Evolutionary conservation across 306 rosid genomes (phyloP), one percentile per base, ranked within the genome.

Genomic region (Inga leiocalycina): DNA sequence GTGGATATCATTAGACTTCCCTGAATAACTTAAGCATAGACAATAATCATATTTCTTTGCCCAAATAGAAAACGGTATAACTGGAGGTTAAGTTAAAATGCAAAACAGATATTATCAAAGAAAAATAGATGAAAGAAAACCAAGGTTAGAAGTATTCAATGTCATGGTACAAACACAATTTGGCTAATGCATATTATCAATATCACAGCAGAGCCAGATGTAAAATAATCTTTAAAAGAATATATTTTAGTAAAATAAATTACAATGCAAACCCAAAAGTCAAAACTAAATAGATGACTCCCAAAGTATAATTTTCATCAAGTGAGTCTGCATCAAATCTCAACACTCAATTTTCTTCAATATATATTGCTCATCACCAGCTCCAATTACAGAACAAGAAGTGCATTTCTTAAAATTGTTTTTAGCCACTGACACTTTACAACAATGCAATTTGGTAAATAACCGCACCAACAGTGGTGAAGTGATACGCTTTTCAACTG

Each of bases 401-500:
- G 20, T 3, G 3, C 32, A 41, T 69, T 37, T 69, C 51, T 17
- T 22, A 11, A 19, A n/a, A 69, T 15, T 39, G 49, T 19, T 41
- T 41, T 43, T 43, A 72, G 48, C 65, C 64, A 27, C 16, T 49
- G 44, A 59, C 39, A 45, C 3, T 37, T 27, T 12, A 46, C 32
- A 67, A 48, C 22, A 73, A 17, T 48, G 56, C 71, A 70, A 81
- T 16, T 64, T 82, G 62, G 3, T 19, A 59, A 27, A 34, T n/a
- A 52, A 35, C 44, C 89, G 46, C n/a, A 91, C 99, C 99, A 96
- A 88, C 52, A 96, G 88, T 0, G 99, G 99, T 0, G 99, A 96
- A 82, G 99, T 96, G 74, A 96, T 96, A 17, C 98, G 94, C 77
- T 96, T 96, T 83, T 96, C 99, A 81, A 96, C 99, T 1, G 99